Evolutionary conservation across 805 yeast genomes (phyloP), one percentile per base, ranked within the genome.

Genomic region (Metschnikowia cubensis): DNA sequence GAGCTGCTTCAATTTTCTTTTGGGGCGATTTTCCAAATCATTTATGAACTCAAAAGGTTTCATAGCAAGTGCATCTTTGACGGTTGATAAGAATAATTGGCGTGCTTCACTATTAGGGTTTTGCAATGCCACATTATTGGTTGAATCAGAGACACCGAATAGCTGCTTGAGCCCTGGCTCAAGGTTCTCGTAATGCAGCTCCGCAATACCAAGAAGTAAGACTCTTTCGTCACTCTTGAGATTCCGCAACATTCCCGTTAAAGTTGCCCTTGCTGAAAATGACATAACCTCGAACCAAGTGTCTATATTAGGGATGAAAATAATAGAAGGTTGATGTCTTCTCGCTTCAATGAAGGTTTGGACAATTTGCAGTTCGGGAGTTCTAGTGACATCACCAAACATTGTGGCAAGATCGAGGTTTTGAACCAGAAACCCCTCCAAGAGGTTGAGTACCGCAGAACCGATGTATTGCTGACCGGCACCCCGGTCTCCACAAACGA

Each of bases 351-450:
- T 74, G 60, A 94, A 85, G 37, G 87, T 77, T 62, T 89, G 96
- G 29, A 92, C 87, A 18, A 90, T 76, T 0, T 87, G 78, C 61
- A 89, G 85, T 64, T 94, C 99, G 1, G 92, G 84, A 0, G 96
- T 81, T 59, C 88, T 73, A 0, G 89, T 81, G 6, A 92, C 75
- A 59, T 92, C 97, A 13, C 89, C 82, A 54, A 83, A 82, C 48
- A 94, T 63, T 6, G 84, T 76, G 1, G 90, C 87, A 50, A 94
- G 70, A 63, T 94, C 99, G 38, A 94, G 73, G 1, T 87, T 80
- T 64, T 94, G 97, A 13, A 89, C 84, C 61, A 89, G 92, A 59
- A 85, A 89, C 0, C 97, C 96, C 68, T 94, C 99, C 46, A 94
- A 70, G 56, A 82, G 77, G 59, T 89, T 86, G 47, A 92, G 71